Conservation (phyloP, 2,329 filamentous ascomycete genomes). For the Sporothrix brasiliensis region DNA sequence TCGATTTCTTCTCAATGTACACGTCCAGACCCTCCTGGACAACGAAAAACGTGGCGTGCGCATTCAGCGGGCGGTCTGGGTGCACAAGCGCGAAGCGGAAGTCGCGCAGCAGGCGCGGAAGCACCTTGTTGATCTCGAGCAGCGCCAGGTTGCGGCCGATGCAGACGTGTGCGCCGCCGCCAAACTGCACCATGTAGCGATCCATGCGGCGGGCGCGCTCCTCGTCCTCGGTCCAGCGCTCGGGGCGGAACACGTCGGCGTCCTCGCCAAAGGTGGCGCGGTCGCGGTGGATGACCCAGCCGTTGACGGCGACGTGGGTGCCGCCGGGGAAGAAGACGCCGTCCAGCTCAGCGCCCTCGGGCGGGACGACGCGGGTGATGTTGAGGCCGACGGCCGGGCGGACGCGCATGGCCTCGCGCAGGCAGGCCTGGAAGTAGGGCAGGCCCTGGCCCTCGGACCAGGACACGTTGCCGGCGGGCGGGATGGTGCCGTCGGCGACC, state of each 20-base stretch:
- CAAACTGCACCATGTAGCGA: slow-evolving; percentile 61
- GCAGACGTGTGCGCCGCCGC: slow-evolving; percentile 58
- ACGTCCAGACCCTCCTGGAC: slow-evolving; percentile 61
- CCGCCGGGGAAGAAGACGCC: slow-evolving; percentile 56
- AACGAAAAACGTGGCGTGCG: slow-evolving; percentile 63
- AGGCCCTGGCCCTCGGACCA: slow-evolving; percentile 55
- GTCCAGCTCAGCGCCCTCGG: slow-evolving; percentile 55
- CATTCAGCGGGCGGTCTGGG: slow-evolving; percentile 53
- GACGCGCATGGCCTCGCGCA: slow-evolving; percentile 60
- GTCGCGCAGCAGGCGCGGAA: slow-evolving; percentile 57
- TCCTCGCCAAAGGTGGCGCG: slow-evolving; percentile 54
- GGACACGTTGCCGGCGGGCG: slow-evolving; percentile 48
- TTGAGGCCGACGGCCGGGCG: slow-evolving; percentile 59
- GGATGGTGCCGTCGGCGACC: slow-evolving; percentile 44
- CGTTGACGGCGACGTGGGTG: slow-evolving; percentile 57
- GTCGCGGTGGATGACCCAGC: slow-evolving; percentile 57
- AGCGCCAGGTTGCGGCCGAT: slow-evolving; percentile 59
- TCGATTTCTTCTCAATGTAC: slow-evolving; percentile 47
- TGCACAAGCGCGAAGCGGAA: slow-evolving; percentile 58
- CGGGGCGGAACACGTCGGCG: slow-evolving; percentile 56
- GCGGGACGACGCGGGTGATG: slow-evolving; percentile 56
- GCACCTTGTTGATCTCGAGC: slow-evolving; percentile 62
- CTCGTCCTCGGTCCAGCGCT: slow-evolving; percentile 57
- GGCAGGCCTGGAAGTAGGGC: slow-evolving; percentile 59
- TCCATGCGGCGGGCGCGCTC: slow-evolving; percentile 53